Evolutionary conservation across 345 rosid species (phyloP).

Genomic region (Atalantia buxifolia): DNA sequence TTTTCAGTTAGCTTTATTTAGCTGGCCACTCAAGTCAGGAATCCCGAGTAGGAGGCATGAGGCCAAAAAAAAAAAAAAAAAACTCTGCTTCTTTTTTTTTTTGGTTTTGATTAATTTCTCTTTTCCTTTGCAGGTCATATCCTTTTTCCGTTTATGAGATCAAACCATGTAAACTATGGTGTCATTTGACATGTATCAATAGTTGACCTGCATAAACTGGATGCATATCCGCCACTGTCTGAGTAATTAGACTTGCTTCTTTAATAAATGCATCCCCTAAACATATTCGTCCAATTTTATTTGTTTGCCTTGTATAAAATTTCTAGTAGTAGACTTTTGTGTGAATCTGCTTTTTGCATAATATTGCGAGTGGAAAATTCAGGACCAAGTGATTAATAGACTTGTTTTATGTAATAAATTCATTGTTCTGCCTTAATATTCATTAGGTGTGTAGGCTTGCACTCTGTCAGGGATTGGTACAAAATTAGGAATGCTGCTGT

Average conservation of each 20-base stretch:
- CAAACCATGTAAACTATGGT: neutral
- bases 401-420: neutral
- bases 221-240: neutral
- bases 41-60: too few species aligned
- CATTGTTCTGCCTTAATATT: neutral
- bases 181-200: neutral
- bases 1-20: too few species aligned
- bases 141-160: conserved; percentile 38
- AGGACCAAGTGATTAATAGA: too few species aligned
- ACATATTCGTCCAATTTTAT: too few species aligned
- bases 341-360: neutral
- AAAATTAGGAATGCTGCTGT: neutral
- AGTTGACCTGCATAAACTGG: neutral
- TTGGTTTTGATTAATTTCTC: neutral
- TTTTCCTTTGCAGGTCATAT: conserved; percentile 81
- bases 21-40: too few species aligned
- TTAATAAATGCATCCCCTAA: too few species aligned
- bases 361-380: too few species aligned
- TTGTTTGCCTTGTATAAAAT: too few species aligned
- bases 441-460: neutral
- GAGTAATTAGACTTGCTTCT: neutral
- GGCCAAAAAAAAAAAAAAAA: too few species aligned
- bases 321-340: too few species aligned
- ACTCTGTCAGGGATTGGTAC: neutral
- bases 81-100: neutral